Percentiles rank a stretch among this genome's conserved stretches.
These are phyloP conservation scores for Colletotrichum filicis DNA, from an alignment of 2,329 filamentous ascomycete genomes.

Conservation along the genomic window DNA sequence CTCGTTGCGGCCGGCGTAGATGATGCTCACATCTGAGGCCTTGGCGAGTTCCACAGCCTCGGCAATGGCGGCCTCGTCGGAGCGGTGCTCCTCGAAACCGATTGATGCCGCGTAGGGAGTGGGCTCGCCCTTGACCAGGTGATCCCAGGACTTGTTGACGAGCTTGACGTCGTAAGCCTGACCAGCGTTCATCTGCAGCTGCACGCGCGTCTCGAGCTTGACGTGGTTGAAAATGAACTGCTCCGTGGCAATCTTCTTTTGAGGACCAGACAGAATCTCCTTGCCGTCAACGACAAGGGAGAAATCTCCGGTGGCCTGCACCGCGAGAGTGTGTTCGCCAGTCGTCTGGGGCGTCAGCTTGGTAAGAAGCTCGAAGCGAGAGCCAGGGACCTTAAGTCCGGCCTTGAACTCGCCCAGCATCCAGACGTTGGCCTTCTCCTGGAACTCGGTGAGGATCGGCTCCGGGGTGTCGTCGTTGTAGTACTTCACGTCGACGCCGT, in stretches of 20 bases:
- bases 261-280: slow-evolving; percentile 26
- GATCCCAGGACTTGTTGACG: slow-evolving; percentile 24
- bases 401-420: slow-evolving; percentile 37
- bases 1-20: slow-evolving; percentile 34
- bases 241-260: slow-evolving; percentile 33
- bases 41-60: slow-evolving; percentile 22
- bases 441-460: slow-evolving; percentile 28
- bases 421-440: slow-evolving; percentile 36
- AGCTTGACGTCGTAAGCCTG: slow-evolving; percentile 30
- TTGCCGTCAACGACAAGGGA: slow-evolving; percentile 30
- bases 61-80: slow-evolving; percentile 23
- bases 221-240: slow-evolving; percentile 38
- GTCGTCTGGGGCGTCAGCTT: slow-evolving; percentile 29
- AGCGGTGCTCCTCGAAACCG: slow-evolving; percentile 28
- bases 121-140: slow-evolving; percentile 24
- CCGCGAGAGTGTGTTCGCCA: slow-evolving; percentile 33
- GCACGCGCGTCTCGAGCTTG: slow-evolving; percentile 32
- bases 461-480: slow-evolving; percentile 31
- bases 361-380: slow-evolving; percentile 31
- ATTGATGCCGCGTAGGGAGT: slow-evolving; percentile 30
- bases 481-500: slow-evolving; percentile 32
- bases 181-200: slow-evolving; percentile 24
- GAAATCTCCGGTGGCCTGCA: slow-evolving; percentile 32
- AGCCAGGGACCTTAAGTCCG: slow-evolving; percentile 32
- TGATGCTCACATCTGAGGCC: slow-evolving; percentile 26